Evolutionary conservation across 352 stramenopile genomes (phyloP), one percentile per base, ranked within the genome.

Genomic region (Pythium myriotylum): DNA sequence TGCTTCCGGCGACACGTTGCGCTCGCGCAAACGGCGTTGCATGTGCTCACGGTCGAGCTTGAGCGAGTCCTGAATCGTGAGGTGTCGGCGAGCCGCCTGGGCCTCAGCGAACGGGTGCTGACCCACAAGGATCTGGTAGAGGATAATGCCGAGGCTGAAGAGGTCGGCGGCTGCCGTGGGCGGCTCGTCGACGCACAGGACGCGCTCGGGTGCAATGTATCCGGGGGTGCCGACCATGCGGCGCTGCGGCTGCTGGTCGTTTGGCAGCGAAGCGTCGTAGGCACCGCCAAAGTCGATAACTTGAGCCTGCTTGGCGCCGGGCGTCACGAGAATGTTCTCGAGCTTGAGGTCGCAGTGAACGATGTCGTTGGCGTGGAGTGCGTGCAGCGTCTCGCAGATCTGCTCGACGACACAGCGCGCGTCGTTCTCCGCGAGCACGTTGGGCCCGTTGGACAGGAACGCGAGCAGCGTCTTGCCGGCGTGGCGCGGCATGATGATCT

Each of bases 311-410:
- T 46, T 52, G n/a, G 72, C 45, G 52, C 80, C 24, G 14, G 46
- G 67, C 1, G 62, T 68, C 37, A 88, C 42, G 9, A 98, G 63
- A 40, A 98, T 91, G 73, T 98, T 98, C 67, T 99, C 97, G 29
- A 98, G 96, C 74, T 99, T 99, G 32, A 99, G 70, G 66, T 99
- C 97, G 68, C 94, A 98, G 78, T 99, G 97, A 19, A 99, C 80
- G 20, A 99, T 73, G 12, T 87, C 92, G 3, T 95, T 68, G 8
- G 62, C 68, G 67, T 99, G 95, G 16, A 99, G 84, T 61, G 96
- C 97, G 22, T 84, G 74, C n/a, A 99, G 72, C 26, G 86, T 81
- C 51, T 93, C 68, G 2, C 96, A 77, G 26, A 90, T 71, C 10
- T 48, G 22, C 17, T 26, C 9, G 0, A 70, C 16, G 9, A 79